A percentile compares a stretch with the other conserved stretches of the same genome.
phyloP scores from a whole-genome alignment of 768 basidiomycete genomes.

The Pulveroboletus sp. region DNA sequence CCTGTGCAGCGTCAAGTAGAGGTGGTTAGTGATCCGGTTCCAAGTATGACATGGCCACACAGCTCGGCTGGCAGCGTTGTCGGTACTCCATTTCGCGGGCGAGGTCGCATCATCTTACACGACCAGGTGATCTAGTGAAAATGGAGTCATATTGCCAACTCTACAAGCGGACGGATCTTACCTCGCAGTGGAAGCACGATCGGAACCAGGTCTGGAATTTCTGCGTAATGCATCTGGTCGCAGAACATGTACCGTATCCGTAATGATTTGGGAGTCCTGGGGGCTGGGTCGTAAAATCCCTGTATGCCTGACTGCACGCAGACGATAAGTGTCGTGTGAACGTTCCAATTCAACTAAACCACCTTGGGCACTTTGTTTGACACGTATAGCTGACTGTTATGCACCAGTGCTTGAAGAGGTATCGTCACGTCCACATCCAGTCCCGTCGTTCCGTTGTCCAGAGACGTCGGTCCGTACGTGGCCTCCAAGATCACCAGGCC shows the following conservation, averaged over 20 bases:
- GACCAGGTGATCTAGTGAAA: constrained; percentile 26
- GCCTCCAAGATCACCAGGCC: constrained; percentile 78
- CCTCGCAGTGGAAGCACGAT: constrained; percentile 74
- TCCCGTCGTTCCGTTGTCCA: constrained; percentile 46
- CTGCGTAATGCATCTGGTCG: constrained; percentile 68
- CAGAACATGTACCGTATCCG: constrained; percentile 74
- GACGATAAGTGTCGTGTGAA: constrained; percentile 3
- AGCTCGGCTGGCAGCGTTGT: constrained; percentile 1
- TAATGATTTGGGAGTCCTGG: constrained; percentile 64
- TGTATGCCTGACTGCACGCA: constrained; percentile 58
- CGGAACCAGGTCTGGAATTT: constrained; percentile 65
- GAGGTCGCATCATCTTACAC: constrained; percentile 13
- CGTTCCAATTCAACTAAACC: not conserved
- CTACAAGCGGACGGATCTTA: constrained; percentile 34
- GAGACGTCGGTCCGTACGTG: constrained; percentile 57
- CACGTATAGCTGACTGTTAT: constrained; percentile 72
- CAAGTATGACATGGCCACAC: not conserved
- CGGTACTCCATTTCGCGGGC: too few species aligned
- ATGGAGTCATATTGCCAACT: constrained; percentile 3
- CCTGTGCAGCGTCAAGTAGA: constrained; percentile 10
- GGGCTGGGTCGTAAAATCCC: constrained; percentile 86
- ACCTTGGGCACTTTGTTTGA: constrained; percentile 76
- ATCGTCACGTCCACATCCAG: constrained; percentile 73
- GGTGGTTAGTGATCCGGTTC: constrained; percentile 5
- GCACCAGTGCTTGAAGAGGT: constrained; percentile 77